phyloP scores from a whole-genome alignment of 805 yeast species.

The Yamadazyma phyllophila region DNA sequence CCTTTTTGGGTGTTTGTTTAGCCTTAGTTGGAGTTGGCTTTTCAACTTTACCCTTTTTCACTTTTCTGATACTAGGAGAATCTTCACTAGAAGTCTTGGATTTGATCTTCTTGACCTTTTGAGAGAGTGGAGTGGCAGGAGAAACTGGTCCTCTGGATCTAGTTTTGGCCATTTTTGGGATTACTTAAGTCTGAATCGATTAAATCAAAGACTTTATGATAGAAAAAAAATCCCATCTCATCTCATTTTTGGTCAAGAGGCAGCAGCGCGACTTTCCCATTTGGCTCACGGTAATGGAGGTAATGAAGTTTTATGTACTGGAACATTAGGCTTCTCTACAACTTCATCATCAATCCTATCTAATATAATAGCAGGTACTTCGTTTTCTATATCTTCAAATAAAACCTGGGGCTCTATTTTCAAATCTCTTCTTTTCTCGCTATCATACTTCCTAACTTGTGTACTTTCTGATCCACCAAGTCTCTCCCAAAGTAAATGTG shows the following conservation, averaged over 20 bases:
- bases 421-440: slow-evolving; percentile 18
- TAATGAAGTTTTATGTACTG: slow-evolving; percentile 32
- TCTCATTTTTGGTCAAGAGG: slow-evolving; percentile 9
- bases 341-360: slow-evolving; percentile 25
- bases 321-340: slow-evolving; percentile 2
- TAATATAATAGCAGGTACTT: slow-evolving; percentile 41
- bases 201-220: neutral
- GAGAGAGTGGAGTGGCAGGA: slow-evolving; percentile 26
- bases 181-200: neutral
- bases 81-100: slow-evolving; percentile 19
- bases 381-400: slow-evolving; percentile 35
- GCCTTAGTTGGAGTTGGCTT: slow-evolving; percentile 12
- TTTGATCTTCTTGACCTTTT: slow-evolving; percentile 22
- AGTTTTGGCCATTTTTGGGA: slow-evolving; percentile 27
- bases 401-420: slow-evolving; percentile 33
- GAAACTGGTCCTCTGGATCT: slow-evolving; percentile 28
- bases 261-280: neutral
- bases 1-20: slow-evolving; percentile 35
- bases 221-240: slow-evolving; percentile 16
- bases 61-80: slow-evolving; percentile 23
- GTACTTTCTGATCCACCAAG: slow-evolving; percentile 40
- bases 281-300: slow-evolving; percentile 24
- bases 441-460: slow-evolving; percentile 28
- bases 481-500: slow-evolving; percentile 44
- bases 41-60: slow-evolving; percentile 17